Percentiles rank a stretch among this genome's conserved stretches.
These are phyloP conservation scores for Geopyxis carbonaria DNA, from an alignment of 495 filamentous ascomycete genomes.

Conservation along the genomic window DNA sequence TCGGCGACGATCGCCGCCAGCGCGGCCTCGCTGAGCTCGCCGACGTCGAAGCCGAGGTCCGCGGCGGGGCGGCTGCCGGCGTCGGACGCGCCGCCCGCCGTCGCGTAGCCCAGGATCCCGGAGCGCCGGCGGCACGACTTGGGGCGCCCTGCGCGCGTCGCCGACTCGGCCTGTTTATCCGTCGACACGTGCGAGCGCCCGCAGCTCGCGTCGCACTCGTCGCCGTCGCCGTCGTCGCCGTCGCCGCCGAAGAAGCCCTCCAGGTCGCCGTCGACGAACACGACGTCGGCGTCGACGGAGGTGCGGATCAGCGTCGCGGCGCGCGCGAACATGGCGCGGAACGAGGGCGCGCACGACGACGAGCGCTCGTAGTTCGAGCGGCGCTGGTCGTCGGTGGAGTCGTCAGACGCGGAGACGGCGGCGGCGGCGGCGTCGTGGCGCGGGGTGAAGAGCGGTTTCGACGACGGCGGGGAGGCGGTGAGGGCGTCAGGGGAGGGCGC, in stretches of 20 bases:
- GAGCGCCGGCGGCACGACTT: slow-evolving; percentile 2
- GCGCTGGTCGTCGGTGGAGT: too few relatives aligned
- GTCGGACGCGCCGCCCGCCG: slow-evolving; percentile 3
- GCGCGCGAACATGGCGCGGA: slow-evolving; percentile 12
- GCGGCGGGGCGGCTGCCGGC: neutral
- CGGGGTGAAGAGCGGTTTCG: too few relatives aligned
- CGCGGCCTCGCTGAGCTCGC: slow-evolving; percentile 5
- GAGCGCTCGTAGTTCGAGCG: slow-evolving; percentile 12
- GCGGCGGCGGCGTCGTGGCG: too few relatives aligned
- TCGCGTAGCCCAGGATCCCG: slow-evolving; percentile 12
- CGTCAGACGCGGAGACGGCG: too few relatives aligned
- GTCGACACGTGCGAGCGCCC: slow-evolving; percentile 6
- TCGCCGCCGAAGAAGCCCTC: slow-evolving; percentile 11
- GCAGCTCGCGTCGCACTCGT: neutral
- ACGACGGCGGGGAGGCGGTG: too few relatives aligned
- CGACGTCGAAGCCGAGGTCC: slow-evolving; percentile 10
- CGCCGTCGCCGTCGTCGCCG: neutral
- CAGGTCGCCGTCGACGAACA: slow-evolving; percentile 13
- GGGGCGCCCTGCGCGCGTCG: slow-evolving; percentile 5
- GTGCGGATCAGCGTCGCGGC: slow-evolving; percentile 9
- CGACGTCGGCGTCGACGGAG: slow-evolving; percentile 8
- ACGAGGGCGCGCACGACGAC: slow-evolving; percentile 8
- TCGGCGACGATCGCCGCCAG: slow-evolving; percentile 9
- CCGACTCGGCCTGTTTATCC: slow-evolving; percentile 4
- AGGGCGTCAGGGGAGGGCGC: too few relatives aligned